A percentile compares a stretch with the other conserved stretches of the same genome.
Evolutionary conservation across 225 moss, liverwort and hornwort genomes (phyloP).

Genomic region (Ulota crispa): DNA sequence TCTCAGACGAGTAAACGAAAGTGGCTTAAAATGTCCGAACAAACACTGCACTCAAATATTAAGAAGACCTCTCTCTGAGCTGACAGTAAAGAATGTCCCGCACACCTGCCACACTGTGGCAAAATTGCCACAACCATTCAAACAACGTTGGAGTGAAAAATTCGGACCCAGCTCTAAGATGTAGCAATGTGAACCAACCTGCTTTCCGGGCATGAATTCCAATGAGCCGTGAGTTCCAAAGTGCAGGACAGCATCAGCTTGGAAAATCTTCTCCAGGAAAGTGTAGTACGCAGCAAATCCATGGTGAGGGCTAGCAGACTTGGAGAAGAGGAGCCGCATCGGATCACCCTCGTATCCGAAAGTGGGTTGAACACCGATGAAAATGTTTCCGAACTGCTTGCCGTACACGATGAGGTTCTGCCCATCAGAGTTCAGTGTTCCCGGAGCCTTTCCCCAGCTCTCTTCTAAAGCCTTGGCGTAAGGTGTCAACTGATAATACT

Average conservation of each 20-base stretch:
- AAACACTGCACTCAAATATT: not conserved
- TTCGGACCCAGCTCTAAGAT: too few species aligned
- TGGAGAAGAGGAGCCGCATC: constrained; percentile 94
- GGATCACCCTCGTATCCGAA: constrained; percentile 99
- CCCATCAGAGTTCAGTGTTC: constrained; percentile 87
- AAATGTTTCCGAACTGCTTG: constrained; percentile 89
- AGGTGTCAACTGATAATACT: constrained; percentile 86
- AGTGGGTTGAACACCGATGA: constrained; percentile 95
- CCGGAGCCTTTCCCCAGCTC: constrained; percentile 98
- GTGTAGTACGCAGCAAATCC: constrained; percentile 99
- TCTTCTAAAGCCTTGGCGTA: constrained; percentile 92
- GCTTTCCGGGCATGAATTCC: constrained; percentile 99
- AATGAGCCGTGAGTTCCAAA: constrained; percentile 97
- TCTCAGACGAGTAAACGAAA: not conserved
- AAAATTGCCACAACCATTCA: not conserved
- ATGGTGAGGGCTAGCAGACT: constrained; percentile 97
- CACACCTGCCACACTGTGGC: not conserved
- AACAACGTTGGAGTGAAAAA: not conserved
- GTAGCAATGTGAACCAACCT: constrained; percentile 32
- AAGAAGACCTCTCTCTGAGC: not conserved
- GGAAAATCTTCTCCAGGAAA: constrained; percentile 80
- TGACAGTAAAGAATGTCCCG: not conserved
- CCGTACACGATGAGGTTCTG: constrained; percentile 91
- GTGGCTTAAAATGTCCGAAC: too few species aligned
- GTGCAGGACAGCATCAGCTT: constrained; percentile 91